These are phyloP conservation scores for maize (Zea mays) DNA, from an alignment of 176 grass and related monocot species.

Conservation along the genomic window DNA sequence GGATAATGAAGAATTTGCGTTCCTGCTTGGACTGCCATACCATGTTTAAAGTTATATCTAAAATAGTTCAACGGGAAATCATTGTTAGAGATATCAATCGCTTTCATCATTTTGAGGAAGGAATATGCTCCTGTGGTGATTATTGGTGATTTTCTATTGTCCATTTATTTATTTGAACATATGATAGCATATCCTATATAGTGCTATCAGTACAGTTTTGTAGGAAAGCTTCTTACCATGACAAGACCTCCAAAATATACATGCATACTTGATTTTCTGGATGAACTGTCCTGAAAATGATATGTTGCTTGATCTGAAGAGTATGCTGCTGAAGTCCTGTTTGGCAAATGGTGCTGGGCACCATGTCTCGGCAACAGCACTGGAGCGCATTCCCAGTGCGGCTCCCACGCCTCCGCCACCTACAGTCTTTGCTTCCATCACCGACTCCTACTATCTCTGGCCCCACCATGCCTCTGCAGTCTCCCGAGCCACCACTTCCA, in stretches of 20 bases:
- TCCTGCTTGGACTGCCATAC: constrained; percentile 54
- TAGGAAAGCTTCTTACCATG: background rate
- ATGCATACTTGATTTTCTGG: background rate
- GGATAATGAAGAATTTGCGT: constrained; percentile 58
- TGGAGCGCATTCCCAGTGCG: background rate
- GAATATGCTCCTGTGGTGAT: constrained; percentile 48
- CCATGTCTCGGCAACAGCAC: background rate
- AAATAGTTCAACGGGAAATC: constrained; percentile 43
- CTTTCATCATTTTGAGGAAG: constrained; percentile 52
- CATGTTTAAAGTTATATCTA: constrained; percentile 50
- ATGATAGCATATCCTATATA: background rate
- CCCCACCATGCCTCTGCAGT: background rate
- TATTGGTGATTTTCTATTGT: constrained; percentile 41
- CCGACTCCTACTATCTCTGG: background rate
- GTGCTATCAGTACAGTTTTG: background rate
- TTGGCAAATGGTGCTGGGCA: background rate
- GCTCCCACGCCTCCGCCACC: background rate
- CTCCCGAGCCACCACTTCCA: background rate
- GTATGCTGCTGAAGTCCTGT: background rate
- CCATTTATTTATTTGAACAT: constrained; percentile 28
- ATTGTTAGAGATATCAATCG: constrained; percentile 53
- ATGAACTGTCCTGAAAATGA: background rate
- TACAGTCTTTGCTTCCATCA: background rate
- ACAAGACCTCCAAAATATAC: background rate
- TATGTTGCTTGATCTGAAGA: constrained; percentile 18